Percentiles rank a stretch among this genome's conserved stretches.
Evolutionary conservation across 164 flowering plant species (phyloP).

Genomic region (Vitis cinerea): DNA sequence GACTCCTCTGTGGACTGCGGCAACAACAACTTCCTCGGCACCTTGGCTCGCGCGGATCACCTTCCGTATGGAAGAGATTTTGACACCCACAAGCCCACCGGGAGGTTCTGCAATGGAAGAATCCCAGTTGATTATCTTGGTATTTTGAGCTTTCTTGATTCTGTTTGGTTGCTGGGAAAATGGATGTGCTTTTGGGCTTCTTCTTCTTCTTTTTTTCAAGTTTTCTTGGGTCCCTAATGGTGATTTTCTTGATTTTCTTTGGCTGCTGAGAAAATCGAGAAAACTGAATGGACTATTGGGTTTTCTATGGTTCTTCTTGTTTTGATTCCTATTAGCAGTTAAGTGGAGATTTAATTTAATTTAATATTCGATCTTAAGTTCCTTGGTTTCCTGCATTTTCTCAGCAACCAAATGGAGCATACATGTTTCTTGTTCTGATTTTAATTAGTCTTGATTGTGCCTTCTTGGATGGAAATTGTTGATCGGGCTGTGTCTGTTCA

Average conservation of each 20-base stretch:
- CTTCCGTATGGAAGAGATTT: constrained; percentile 89
- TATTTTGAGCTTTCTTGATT: constrained; percentile 21
- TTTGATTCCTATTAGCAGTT: neutral
- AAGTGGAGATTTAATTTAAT: neutral
- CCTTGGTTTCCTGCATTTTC: neutral
- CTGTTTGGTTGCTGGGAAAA: constrained; percentile 18
- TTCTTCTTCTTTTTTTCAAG: neutral
- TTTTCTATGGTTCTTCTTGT: neutral
- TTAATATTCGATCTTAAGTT: neutral
- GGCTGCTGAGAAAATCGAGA: neutral
- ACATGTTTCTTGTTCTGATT: neutral
- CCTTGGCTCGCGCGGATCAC: constrained; percentile 76
- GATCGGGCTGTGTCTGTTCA: too few relatives aligned
- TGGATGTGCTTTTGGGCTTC: neutral
- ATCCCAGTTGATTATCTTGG: constrained; percentile 90
- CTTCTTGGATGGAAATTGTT: too few relatives aligned
- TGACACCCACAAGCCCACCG: constrained; percentile 82
- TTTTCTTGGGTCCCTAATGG: neutral
- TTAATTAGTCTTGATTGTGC: neutral
- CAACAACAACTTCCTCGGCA: constrained; percentile 70
- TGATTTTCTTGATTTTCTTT: neutral
- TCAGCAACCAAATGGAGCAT: neutral
- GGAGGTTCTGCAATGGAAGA: constrained; percentile 87
- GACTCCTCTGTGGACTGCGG: constrained; percentile 91
- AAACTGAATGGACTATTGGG: neutral